Percentiles rank a stretch among this genome's conserved stretches.
phyloP scores from a whole-genome alignment of 1,284 basidiomycete genomes.

The Stygiomarasmius scandens region DNA sequence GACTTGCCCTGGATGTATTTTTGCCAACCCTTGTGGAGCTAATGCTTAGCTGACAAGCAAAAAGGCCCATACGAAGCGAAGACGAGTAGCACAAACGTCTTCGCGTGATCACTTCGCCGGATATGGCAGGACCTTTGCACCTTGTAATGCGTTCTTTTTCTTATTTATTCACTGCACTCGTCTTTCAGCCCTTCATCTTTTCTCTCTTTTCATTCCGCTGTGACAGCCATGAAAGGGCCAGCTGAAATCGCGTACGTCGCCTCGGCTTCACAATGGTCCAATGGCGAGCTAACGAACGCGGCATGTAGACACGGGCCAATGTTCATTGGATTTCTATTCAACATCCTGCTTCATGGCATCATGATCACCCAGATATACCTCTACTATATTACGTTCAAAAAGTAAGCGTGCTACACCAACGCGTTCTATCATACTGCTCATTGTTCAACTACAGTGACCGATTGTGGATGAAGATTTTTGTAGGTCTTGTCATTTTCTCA shows the following conservation, averaged over 20 bases:
- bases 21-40: too few species aligned
- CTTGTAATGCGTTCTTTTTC: too few species aligned
- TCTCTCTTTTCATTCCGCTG: not conserved
- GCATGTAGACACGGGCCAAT: slow-evolving; percentile 35
- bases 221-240: slow-evolving; percentile 10
- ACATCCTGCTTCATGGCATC: slow-evolving; percentile 39
- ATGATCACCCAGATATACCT: slow-evolving; percentile 41
- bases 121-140: too few species aligned
- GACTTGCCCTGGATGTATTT: too few species aligned
- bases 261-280: slow-evolving; percentile 2
- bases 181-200: not conserved
- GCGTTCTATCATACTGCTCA: not conserved
- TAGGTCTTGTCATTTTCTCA: slow-evolving; percentile 4
- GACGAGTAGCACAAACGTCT: too few species aligned
- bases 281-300: not conserved
- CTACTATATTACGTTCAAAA: slow-evolving; percentile 35
- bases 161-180: too few species aligned
- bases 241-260: slow-evolving; percentile 21
- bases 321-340: slow-evolving; percentile 36
- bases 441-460: slow-evolving; percentile 17
- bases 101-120: too few species aligned
- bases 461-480: slow-evolving; percentile 25
- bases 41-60: too few species aligned
- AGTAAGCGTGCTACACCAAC: slow-evolving; percentile 20
- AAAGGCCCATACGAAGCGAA: too few species aligned